phyloP scores from a whole-genome alignment of 2,329 filamentous ascomycete species.

The Penicillium sp. region DNA sequence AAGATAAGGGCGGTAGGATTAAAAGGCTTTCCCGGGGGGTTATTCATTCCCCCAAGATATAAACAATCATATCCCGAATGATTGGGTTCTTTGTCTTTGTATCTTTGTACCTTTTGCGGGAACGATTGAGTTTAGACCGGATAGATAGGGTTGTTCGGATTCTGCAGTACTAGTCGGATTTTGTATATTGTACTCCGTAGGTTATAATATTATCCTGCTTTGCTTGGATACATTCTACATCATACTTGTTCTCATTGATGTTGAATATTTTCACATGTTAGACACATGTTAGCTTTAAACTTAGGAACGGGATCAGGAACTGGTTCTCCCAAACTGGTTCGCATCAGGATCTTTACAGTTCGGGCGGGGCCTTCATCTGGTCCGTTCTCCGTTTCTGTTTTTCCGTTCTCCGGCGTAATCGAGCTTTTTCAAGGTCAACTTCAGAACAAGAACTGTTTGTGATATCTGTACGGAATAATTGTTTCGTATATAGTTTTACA shows the following conservation, averaged over 20 bases:
- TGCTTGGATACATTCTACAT: neutral
- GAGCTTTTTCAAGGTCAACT: neutral
- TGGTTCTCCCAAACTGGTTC: neutral
- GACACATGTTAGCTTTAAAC: neutral
- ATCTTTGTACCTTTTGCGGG: neutral
- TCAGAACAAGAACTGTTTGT: neutral
- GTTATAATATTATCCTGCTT: neutral
- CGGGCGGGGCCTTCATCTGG: neutral
- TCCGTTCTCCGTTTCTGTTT: neutral
- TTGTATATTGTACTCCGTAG: neutral
- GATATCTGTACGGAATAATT: neutral
- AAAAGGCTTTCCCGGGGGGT: neutral
- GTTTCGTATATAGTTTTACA: neutral
- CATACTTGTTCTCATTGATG: neutral
- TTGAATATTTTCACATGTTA: neutral
- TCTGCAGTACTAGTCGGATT: neutral
- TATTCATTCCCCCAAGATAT: neutral
- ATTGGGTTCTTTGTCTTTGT: neutral
- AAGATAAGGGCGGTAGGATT: neutral
- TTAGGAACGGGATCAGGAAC: neutral
- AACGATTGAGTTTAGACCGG: slow-evolving; percentile 7
- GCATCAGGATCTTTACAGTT: neutral
- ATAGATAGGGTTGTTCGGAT: slow-evolving; percentile 4
- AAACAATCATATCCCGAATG: neutral
- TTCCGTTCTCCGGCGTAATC: neutral